Evolutionary conservation across 1,284 basidiomycete species (phyloP), one percentile per base, ranked within the genome.

Genomic region (Erythrobasidium hasegawianum): DNA sequence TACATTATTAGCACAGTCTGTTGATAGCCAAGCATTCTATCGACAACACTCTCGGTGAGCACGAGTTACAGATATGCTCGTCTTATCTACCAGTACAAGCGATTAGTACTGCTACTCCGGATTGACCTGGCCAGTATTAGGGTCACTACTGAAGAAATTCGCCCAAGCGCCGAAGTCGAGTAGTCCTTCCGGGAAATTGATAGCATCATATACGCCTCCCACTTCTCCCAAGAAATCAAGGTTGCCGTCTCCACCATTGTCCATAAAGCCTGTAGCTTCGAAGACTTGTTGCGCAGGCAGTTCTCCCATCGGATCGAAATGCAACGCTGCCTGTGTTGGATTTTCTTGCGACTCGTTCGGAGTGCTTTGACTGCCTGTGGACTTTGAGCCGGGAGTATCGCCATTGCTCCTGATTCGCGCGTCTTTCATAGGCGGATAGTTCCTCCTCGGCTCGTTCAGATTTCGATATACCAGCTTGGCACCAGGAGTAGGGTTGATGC

Each of bases 401-500:
- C 22, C 43, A 24, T 47, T 47, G 14, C 43, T 47, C 43, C 22
- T 47, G 43, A 47, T 52, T 33, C 62, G 54, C 16, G 55, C 49
- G 40, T 58, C 56, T 29, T 55, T 55, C 22, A 65, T 22, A 18
- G 62, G 62, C 26, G 39, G 39, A 43, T 16, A 16, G 50, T 27
- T 20, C 22, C 22, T 47, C 43, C 43, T 47, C 5, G 43, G 41
- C 22, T 56, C 54, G 52, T 41, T 56, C 13, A 56, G 40, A 26
- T 64, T 53, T 38, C 62, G 39, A 45, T 50, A 57, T 2, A 65
- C 62, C 7, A 65, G 40, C 45, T 65, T 72, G 1, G 81, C 80
- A 27, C 80, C 80, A 1, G 78, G 76, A 0, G 79, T 81, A 1
- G 81, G 80, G 53, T 81, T 81, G 53, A 80, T 71, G 14, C 76